These are phyloP conservation scores for Clausena lansium DNA, from an alignment of 345 rosid genomes.

Conservation along the genomic window DNA sequence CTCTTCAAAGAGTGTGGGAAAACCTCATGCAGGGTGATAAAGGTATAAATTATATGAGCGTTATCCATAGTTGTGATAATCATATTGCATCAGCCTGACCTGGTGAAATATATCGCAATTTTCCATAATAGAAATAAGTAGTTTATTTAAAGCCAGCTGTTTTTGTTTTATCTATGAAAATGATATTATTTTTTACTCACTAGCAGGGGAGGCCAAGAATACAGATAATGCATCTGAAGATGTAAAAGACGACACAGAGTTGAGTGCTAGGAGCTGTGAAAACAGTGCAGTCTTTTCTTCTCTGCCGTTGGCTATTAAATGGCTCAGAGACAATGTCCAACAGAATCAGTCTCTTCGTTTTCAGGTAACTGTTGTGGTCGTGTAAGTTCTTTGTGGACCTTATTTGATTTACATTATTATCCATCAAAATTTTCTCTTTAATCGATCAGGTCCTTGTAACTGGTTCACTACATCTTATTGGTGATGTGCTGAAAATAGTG, in stretches of 20 bases:
- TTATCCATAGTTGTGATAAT: not conserved
- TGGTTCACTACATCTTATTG: slow-evolving; percentile 89
- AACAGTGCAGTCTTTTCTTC: slow-evolving; percentile 80
- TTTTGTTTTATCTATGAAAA: too few species aligned
- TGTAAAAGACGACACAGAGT: slow-evolving; percentile 41
- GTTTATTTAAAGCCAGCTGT: too few species aligned
- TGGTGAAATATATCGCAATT: not conserved
- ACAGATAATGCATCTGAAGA: slow-evolving; percentile 45
- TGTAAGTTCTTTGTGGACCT: not conserved
- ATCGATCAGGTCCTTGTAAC: slow-evolving; percentile 73
- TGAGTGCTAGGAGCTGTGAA: slow-evolving; percentile 40
- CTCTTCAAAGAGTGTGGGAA: slow-evolving; percentile 83
- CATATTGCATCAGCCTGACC: not conserved
- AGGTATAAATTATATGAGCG: slow-evolving; percentile 31
- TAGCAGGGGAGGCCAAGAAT: slow-evolving; percentile 37
- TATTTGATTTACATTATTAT: not conserved
- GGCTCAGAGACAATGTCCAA: slow-evolving; percentile 73
- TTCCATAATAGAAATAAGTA: too few species aligned
- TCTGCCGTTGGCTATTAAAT: slow-evolving; percentile 79
- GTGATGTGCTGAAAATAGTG: slow-evolving; percentile 77
- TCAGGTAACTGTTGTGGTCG: slow-evolving; percentile 48
- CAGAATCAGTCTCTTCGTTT: slow-evolving; percentile 55
- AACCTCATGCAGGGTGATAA: slow-evolving; percentile 50
- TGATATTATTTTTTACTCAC: not conserved
- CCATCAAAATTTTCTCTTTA: not conserved